Evolutionary conservation across 2,329 filamentous ascomycete genomes (phyloP), one percentile per base, ranked within the genome.

Genomic region (Stachybotrys elegans): DNA sequence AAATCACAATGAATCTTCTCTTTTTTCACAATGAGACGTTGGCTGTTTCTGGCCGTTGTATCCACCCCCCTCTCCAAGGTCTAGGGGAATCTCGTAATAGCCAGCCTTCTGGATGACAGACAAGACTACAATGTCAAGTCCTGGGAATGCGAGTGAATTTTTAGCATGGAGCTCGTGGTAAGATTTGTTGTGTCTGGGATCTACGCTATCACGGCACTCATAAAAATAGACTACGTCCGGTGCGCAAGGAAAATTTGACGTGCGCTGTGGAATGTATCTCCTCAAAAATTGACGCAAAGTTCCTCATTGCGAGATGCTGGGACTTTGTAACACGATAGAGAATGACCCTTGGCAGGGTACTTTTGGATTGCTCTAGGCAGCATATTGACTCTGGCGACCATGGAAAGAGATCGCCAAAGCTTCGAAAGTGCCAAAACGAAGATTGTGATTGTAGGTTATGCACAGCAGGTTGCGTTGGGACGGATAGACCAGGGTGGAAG

Each of bases 271-370:
- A 42, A 72, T 84, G 79, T 92, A 79, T 90, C 87, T 89, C 86
- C 80, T 76, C 65, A 50, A 56, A 61, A 78, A 80, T 88, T 84
- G 88, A 92, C 87, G 86, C 88, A 90, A 84, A 79, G 76, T 81
- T 79, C 77, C 66, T 89, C 86, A 87, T 83, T 62, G 84, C 83
- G 70, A n/a, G 69, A 66, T 67, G 81, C 83, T 86, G 76, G 78
- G 71, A 86, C 75, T 79, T 81, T 90, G 88, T 88, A 92, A 91
- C 87, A 92, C 87, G 85, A 88, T 81, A 83, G 86, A 89, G 86
- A 76, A 88, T 82, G 81, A 84, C 83, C 81, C 84, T 88, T 88
- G 85, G 85, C 83, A 88, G 84, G 81, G 83, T 85, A 76, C 75
- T 82, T 83, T 70, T 76, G 77, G 71, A 85, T 76, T 73, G 62